These are phyloP conservation scores for Pyrenophora seminiperda DNA, from an alignment of 2,329 filamentous ascomycete species.

Conservation along the genomic window DNA sequence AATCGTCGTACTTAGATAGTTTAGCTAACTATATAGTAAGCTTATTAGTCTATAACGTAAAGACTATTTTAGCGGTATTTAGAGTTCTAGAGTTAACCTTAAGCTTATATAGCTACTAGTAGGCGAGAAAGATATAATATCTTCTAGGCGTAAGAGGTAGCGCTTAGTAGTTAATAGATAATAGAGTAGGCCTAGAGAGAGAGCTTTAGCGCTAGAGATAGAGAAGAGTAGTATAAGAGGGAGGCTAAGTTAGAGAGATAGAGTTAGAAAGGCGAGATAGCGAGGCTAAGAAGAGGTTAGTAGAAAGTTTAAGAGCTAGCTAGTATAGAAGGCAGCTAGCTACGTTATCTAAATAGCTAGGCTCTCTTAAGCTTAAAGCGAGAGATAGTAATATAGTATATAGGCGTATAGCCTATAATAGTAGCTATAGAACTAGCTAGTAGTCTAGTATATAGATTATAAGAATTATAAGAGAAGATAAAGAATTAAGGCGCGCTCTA, in stretches of 20 bases:
- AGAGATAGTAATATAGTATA: background rate
- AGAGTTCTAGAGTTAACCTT: background rate
- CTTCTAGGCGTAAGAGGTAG: background rate
- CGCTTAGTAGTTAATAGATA: too few species aligned
- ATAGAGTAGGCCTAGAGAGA: too few species aligned
- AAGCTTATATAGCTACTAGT: background rate
- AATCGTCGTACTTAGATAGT: background rate
- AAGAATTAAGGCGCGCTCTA: background rate
- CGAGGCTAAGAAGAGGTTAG: background rate
- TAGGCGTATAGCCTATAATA: background rate
- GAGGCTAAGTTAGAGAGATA: too few species aligned
- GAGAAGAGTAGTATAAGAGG: too few species aligned
- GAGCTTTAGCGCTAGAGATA: too few species aligned
- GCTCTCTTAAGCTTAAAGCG: conserved; percentile 1
- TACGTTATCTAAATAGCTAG: background rate
- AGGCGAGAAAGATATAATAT: background rate
- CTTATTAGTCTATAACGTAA: background rate
- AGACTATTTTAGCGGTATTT: background rate
- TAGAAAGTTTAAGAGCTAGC: background rate
- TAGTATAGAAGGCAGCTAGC: background rate
- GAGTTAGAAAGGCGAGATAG: background rate
- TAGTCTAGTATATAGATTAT: background rate
- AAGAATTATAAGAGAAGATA: background rate
- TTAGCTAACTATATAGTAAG: background rate
- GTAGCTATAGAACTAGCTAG: background rate